These are phyloP conservation scores for Monilinia fructicola DNA, from an alignment of 2,329 filamentous ascomycete genomes.

Conservation along the genomic window DNA sequence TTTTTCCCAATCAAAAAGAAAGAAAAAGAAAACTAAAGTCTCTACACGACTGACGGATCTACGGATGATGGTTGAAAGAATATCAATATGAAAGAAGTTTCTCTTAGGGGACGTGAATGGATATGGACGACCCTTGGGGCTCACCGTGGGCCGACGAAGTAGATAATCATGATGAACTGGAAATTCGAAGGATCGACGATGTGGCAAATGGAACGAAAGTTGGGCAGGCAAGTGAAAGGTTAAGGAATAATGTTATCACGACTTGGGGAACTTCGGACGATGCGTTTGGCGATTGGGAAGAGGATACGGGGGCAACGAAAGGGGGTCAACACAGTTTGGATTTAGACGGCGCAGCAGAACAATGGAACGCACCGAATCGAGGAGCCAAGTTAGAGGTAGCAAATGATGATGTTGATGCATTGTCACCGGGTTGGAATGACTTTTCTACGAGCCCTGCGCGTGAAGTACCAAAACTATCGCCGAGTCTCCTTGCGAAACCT, in stretches of 20 bases:
- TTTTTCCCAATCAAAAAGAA: not conserved
- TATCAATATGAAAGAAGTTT: slow-evolving; percentile 38
- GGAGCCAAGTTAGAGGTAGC: slow-evolving; percentile 11
- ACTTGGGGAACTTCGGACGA: slow-evolving; percentile 35
- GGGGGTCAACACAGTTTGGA: slow-evolving; percentile 17
- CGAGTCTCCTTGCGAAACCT: slow-evolving; percentile 27
- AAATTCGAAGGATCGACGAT: not conserved
- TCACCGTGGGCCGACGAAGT: slow-evolving; percentile 43
- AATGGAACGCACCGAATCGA: slow-evolving; percentile 23
- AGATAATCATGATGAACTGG: slow-evolving; percentile 11
- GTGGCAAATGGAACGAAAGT: slow-evolving; percentile 23
- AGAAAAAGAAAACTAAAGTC: not conserved
- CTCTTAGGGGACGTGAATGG: slow-evolving; percentile 27
- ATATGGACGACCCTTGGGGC: slow-evolving; percentile 44
- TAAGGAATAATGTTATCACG: slow-evolving; percentile 31
- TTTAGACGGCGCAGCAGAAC: slow-evolving; percentile 29
- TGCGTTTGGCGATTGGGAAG: slow-evolving; percentile 37
- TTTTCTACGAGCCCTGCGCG: slow-evolving; percentile 8
- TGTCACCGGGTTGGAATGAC: slow-evolving; percentile 27
- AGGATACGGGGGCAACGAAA: slow-evolving; percentile 25
- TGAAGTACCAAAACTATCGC: slow-evolving; percentile 23
- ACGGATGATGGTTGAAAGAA: slow-evolving; percentile 17
- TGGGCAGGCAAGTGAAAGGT: slow-evolving; percentile 27
- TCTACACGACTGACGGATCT: slow-evolving; percentile 9
- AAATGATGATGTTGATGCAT: slow-evolving; percentile 21